A percentile compares a stretch with the other conserved stretches of the same genome.
phyloP scores from a whole-genome alignment of 2,329 filamentous ascomycete species.

The Fusarium nelsonii region DNA sequence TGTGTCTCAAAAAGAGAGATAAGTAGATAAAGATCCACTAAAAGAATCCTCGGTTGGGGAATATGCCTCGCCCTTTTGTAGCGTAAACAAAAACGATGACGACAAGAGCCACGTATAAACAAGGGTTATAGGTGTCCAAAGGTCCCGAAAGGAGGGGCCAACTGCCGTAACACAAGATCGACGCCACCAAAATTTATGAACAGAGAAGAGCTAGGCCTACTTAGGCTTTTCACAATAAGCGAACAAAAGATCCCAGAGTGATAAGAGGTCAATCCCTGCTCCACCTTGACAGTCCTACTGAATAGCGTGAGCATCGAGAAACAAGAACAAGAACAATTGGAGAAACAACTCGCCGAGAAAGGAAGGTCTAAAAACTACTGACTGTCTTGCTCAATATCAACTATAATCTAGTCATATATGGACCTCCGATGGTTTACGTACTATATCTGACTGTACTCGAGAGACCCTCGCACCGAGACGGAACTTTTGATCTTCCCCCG shows the following conservation, averaged over 20 bases:
- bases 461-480: neutral
- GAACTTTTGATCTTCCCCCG: constrained; percentile 6
- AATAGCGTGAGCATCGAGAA: neutral
- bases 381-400: neutral
- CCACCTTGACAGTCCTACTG: too few species aligned
- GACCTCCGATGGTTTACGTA: too few species aligned
- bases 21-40: neutral
- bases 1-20: too few species aligned
- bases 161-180: constrained; percentile 3
- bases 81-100: neutral
- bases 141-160: neutral
- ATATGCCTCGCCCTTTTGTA: constrained; percentile 4
- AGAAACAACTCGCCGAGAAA: neutral
- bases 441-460: too few species aligned
- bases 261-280: neutral
- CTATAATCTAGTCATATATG: too few species aligned
- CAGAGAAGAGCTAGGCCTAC: neutral
- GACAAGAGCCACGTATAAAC: neutral
- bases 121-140: neutral
- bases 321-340: neutral
- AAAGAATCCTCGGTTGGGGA: constrained; percentile 1
- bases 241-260: neutral
- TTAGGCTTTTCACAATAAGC: neutral
- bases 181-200: neutral
- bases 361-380: neutral